phyloP scores from a whole-genome alignment of 805 yeast genomes.

The Candida krabiensis region DNA sequence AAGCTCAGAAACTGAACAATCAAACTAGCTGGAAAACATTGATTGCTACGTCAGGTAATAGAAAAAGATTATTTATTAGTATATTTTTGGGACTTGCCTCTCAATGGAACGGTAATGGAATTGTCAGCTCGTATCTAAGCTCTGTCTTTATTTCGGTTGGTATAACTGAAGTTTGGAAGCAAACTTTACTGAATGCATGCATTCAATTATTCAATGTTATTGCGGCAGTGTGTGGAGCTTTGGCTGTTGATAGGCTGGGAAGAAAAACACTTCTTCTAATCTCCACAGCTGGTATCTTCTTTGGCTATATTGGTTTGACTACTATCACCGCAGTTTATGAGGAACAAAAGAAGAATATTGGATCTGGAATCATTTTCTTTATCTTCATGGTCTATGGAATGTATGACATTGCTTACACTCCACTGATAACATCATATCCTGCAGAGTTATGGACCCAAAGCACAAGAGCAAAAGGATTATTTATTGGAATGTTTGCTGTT shows the following conservation, averaged over 20 bases:
- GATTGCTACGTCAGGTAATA: constrained; percentile 35
- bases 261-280: constrained; percentile 39
- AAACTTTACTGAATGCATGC: constrained; percentile 51
- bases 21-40: constrained; percentile 36
- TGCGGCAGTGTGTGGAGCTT: constrained; percentile 32
- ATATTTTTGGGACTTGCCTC: constrained; percentile 31
- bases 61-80: constrained; percentile 37
- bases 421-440: constrained; percentile 46
- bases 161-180: constrained; percentile 44
- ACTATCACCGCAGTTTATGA: constrained; percentile 46
- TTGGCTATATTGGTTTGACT: constrained; percentile 43
- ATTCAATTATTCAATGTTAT: constrained; percentile 47
- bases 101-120: constrained; percentile 45
- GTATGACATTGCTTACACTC: constrained; percentile 45
- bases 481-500: constrained; percentile 14
- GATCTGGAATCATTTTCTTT: constrained; percentile 52
- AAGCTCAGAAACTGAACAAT: constrained; percentile 32
- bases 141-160: constrained; percentile 53
- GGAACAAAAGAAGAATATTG: constrained; percentile 40
- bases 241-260: constrained; percentile 29
- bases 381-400: constrained; percentile 45
- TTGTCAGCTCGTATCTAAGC: constrained; percentile 44
- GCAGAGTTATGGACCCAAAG: constrained; percentile 41
- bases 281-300: constrained; percentile 37
- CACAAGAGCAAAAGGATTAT: constrained; percentile 17